phyloP scores from a whole-genome alignment of 2,329 filamentous ascomycete species.

The Xylariaceae sp. region DNA sequence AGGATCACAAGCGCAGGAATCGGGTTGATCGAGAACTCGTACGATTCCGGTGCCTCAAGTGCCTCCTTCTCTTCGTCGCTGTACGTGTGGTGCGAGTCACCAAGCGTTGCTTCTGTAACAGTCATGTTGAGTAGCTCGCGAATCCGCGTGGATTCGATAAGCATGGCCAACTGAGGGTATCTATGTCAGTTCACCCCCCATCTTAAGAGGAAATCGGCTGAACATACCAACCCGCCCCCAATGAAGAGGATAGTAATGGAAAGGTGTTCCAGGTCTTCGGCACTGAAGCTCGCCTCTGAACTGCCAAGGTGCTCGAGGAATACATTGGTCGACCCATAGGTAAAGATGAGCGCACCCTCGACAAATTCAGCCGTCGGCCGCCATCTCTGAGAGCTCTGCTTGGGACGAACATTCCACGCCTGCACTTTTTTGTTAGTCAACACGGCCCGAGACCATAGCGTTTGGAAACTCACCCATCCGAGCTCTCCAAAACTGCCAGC shows the following conservation, averaged over 20 bases:
- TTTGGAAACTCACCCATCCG: slow-evolving; percentile 63
- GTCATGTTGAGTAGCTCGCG: slow-evolving; percentile 62
- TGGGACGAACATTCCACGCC: slow-evolving; percentile 85
- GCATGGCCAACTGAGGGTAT: slow-evolving; percentile 50
- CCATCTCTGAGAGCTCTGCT: slow-evolving; percentile 53
- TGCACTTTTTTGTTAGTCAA: slow-evolving; percentile 22
- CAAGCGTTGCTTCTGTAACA: slow-evolving; percentile 35
- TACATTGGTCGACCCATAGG: slow-evolving; percentile 85
- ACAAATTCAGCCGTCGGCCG: slow-evolving; percentile 81
- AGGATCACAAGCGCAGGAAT: slow-evolving; percentile 84
- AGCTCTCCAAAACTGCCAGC: slow-evolving; percentile 84
- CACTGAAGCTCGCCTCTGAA: slow-evolving; percentile 66
- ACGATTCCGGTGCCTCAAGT: slow-evolving; percentile 60
- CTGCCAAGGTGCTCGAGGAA: slow-evolving; percentile 84
- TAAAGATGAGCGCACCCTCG: slow-evolving; percentile 84
- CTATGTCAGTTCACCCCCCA: slow-evolving; percentile 9
- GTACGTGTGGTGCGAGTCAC: slow-evolving; percentile 30
- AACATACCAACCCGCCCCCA: slow-evolving; percentile 76
- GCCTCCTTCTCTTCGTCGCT: slow-evolving; percentile 44
- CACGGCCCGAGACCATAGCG: slow-evolving; percentile 3
- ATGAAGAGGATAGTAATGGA: slow-evolving; percentile 94
- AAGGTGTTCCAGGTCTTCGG: slow-evolving; percentile 83
- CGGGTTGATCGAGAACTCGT: slow-evolving; percentile 78
- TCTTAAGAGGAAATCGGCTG: no score
- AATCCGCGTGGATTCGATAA: slow-evolving; percentile 71